phyloP scores from a whole-genome alignment of 2,329 filamentous ascomycete species.

The Decorospora gaudefroyi region DNA sequence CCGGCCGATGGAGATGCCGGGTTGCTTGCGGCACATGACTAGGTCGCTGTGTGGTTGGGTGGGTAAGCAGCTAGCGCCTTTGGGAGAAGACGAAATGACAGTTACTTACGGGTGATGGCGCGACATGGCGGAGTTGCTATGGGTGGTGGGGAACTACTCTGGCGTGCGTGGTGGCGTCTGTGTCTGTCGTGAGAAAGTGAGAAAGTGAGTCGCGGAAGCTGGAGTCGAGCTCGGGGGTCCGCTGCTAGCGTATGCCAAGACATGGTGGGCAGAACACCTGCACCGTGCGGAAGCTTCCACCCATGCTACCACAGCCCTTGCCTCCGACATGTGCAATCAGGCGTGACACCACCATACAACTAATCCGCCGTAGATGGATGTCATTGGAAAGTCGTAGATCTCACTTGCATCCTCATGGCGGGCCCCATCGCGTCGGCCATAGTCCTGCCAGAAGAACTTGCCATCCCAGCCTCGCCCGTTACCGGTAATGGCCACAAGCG shows the following conservation, averaged over 20 bases:
- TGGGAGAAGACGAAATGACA: too few relatives aligned
- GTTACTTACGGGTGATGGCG: constrained; percentile 88
- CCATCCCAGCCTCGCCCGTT: constrained; percentile 39
- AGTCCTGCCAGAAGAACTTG: constrained; percentile 53
- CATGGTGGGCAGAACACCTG: constrained; percentile 24
- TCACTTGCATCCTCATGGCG: constrained; percentile 28
- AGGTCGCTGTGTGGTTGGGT: constrained; percentile 67
- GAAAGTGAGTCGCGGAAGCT: constrained; percentile 9
- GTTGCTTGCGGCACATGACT: constrained; percentile 99
- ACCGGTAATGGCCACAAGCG: constrained; percentile 51
- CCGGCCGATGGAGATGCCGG: constrained; percentile 95
- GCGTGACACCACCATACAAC: constrained; percentile 1
- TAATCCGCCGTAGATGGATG: background rate
- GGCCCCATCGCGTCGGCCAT: constrained; percentile 60
- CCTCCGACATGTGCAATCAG: constrained; percentile 1
- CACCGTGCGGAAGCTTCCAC: constrained; percentile 35
- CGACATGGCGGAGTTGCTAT: constrained; percentile 65
- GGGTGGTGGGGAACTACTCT: background rate
- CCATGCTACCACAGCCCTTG: constrained; percentile 9
- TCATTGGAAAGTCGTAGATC: background rate
- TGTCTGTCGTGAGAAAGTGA: background rate
- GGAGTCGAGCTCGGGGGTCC: constrained; percentile 15
- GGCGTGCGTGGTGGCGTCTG: background rate
- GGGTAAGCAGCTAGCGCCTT: too few relatives aligned
- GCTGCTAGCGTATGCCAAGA: constrained; percentile 15